A percentile compares a stretch with the other conserved stretches of the same genome.
Evolutionary conservation across 2,329 filamentous ascomycete species (phyloP).

Genomic region (Torrubiellomyces zombiae): DNA sequence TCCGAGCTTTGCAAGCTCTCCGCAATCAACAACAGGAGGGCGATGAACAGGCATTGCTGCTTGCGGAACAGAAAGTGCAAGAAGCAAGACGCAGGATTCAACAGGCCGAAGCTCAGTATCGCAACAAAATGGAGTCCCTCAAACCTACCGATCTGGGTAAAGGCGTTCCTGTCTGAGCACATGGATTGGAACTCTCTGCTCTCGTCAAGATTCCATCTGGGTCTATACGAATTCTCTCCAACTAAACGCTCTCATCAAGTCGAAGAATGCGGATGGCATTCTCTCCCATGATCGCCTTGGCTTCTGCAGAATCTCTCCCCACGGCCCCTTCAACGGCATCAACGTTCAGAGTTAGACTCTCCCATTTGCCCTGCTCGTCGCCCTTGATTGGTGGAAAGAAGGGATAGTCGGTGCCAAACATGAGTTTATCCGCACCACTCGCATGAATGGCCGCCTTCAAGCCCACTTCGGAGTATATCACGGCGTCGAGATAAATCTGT

Average conservation of each 20-base stretch:
- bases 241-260: conserved; percentile 11
- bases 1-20: conserved; percentile 20
- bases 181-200: conserved; percentile 2
- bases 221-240: too few species aligned
- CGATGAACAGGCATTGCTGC: conserved; percentile 10
- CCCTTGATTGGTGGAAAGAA: conserved; percentile 63
- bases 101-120: conserved; percentile 20
- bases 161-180: too few species aligned
- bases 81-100: conserved; percentile 17
- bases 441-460: conserved; percentile 54
- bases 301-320: conserved; percentile 25
- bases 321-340: conserved; percentile 37
- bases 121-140: conserved; percentile 13
- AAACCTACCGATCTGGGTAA: too few species aligned
- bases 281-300: conserved; percentile 38
- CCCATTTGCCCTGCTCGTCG: conserved; percentile 49
- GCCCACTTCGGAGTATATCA: conserved; percentile 63
- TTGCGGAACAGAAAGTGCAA: conserved; percentile 13
- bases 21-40: conserved; percentile 13
- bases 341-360: conserved; percentile 41
- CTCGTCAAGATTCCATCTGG: conserved; percentile 1
- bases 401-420: conserved; percentile 73
- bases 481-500: conserved; percentile 79
- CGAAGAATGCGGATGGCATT: conserved; percentile 39
- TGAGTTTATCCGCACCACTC: conserved; percentile 48